Percentiles rank a stretch among this genome's conserved stretches.
These are phyloP conservation scores for Nissolia schottii DNA, from an alignment of 306 rosid species.

Conservation along the genomic window DNA sequence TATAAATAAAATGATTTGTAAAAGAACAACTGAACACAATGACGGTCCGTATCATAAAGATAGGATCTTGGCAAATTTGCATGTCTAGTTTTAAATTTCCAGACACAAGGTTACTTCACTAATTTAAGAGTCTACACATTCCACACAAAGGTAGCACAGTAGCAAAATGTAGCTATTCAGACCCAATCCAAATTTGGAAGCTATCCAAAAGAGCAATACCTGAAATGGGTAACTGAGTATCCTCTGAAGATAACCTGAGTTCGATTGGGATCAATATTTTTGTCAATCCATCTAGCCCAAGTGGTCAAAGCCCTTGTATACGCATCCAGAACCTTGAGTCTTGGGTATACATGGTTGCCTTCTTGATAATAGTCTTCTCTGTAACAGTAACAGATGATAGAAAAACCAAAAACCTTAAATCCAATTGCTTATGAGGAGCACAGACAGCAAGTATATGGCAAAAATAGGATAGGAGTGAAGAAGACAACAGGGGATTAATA, in stretches of 20 bases:
- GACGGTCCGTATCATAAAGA: not conserved
- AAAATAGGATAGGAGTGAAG: not conserved
- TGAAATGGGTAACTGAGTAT: conserved; percentile 88
- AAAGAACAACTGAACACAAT: not conserved
- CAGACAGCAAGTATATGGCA: not conserved
- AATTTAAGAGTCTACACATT: not conserved
- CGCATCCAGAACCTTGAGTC: conserved; percentile 78
- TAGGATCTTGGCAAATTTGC: not conserved
- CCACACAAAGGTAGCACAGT: not conserved
- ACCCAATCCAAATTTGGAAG: not conserved
- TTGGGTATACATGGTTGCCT: conserved; percentile 70
- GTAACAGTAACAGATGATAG: conserved; percentile 19
- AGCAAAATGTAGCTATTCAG: not conserved
- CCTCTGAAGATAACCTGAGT: conserved; percentile 88
- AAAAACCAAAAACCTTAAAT: conserved; percentile 6
- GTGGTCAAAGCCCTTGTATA: conserved; percentile 80
- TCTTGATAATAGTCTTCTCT: conserved; percentile 96
- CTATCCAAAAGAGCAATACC: conserved; percentile 35
- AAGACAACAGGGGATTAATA: not conserved
- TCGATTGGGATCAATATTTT: conserved; percentile 49
- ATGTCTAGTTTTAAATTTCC: not conserved
- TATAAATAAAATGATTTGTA: not conserved
- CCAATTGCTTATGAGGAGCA: not conserved
- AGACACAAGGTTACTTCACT: not conserved
- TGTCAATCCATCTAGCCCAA: conserved; percentile 84